A percentile compares a stretch with the other conserved stretches of the same genome.
These are phyloP conservation scores for Tetragonia tetragonoides DNA, from an alignment of 148 eudicot species.

Conservation along the genomic window DNA sequence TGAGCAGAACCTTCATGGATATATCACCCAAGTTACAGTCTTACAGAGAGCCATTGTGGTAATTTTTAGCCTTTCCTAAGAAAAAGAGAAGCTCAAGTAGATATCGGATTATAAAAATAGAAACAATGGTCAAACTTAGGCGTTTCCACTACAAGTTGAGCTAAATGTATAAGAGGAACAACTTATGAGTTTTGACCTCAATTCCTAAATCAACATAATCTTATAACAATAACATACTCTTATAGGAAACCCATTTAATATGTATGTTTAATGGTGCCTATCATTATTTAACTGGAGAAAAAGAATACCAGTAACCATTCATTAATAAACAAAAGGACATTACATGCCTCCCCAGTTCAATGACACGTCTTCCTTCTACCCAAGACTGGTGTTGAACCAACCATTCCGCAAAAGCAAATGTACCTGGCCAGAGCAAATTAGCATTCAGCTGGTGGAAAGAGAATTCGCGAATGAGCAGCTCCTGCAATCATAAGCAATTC, in stretches of 20 bases:
- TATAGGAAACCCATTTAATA: no score
- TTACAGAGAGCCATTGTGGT: no score
- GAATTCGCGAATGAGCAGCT: slow-evolving; percentile 80
- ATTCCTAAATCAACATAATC: no score
- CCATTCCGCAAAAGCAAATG: slow-evolving; percentile 96
- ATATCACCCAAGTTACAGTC: no score
- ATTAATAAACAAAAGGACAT: slow-evolving; percentile 6
- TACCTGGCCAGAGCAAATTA: slow-evolving; percentile 96
- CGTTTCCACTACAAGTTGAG: not conserved
- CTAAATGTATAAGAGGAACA: not conserved
- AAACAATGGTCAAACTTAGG: no score
- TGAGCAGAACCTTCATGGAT: no score
- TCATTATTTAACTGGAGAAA: not conserved
- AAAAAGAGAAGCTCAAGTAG: no score
- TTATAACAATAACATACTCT: no score
- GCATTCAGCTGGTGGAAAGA: slow-evolving; percentile 94
- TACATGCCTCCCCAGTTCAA: slow-evolving; percentile 91
- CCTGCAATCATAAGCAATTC: slow-evolving; percentile 49
- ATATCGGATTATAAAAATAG: no score
- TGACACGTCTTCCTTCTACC: slow-evolving; percentile 63
- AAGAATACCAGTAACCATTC: not conserved
- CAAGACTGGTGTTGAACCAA: slow-evolving; percentile 63
- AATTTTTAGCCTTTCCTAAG: no score
- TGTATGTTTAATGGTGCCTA: no score
- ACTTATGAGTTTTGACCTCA: no score